Evolutionary conservation across 2,329 filamentous ascomycete species (phyloP).

Genomic region (Mycosphaerella arachidis): DNA sequence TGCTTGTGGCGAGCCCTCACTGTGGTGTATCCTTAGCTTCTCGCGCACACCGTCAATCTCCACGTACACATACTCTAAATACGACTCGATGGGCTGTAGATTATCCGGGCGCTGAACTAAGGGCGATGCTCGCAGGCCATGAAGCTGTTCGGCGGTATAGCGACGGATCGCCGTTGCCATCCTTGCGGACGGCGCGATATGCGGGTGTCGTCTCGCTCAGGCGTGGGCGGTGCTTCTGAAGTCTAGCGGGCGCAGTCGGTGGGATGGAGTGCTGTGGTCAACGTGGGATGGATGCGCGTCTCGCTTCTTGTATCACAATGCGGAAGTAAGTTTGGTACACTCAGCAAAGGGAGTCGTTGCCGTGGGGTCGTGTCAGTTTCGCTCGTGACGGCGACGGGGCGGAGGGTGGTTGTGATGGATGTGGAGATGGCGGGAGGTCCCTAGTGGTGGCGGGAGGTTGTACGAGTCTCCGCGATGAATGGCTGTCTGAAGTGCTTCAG

Average conservation of each 20-base stretch:
- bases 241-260: conserved; percentile 1
- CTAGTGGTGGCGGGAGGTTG: background rate
- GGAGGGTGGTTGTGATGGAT: background rate
- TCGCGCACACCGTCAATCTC: conserved; percentile 33
- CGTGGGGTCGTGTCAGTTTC: background rate
- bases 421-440: background rate
- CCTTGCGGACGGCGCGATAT: conserved; percentile 5
- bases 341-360: background rate
- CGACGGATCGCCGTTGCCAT: conserved; percentile 43
- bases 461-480: background rate
- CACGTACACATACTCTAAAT: conserved; percentile 73
- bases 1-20: conserved; percentile 25
- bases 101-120: conserved; percentile 74
- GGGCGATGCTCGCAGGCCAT: conserved; percentile 73
- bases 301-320: background rate
- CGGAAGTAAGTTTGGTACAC: background rate
- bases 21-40: conserved; percentile 37
- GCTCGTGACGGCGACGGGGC: background rate
- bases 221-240: background rate
- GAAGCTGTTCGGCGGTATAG: conserved; percentile 73
- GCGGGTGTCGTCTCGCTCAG: conserved; percentile 3
- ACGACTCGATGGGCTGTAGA: conserved; percentile 82
- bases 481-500: background rate
- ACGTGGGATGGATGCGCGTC: background rate
- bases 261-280: background rate